Evolutionary conservation across 768 basidiomycete genomes (phyloP), one percentile per base, ranked within the genome.

Genomic region (Trichaptum fuscoviolaceum): DNA sequence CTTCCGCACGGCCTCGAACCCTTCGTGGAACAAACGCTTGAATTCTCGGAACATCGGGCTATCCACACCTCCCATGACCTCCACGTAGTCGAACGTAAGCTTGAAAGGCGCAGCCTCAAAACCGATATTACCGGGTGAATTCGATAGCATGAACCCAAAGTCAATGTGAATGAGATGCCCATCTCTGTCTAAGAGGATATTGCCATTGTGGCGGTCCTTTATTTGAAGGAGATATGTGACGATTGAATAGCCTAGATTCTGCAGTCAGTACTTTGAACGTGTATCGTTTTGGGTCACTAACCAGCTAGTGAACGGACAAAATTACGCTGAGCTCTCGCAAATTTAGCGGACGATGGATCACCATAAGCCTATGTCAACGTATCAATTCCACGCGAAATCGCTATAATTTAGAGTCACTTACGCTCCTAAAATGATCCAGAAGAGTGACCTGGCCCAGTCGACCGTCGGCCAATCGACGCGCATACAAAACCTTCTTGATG

Each of bases 61-160:
- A 63, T 90, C 83, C 57, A 92, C 78, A 2, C 96, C 96, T 9
- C 97, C 97, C 34, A 99, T 82, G 30, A 99, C 92, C 71, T 99
- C 96, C 64, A 99, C 84, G 76, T 99, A 99, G 76, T 99, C 97
- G 64, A 90, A 82, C 8, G 95, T 89, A 15, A 99, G 79, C 76
- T 99, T 99, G 84, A 99, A 99, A 0, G 97, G 97, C 1, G 97
- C 96, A n/a, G 96, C 96, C 78, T 99, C 97, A 75, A 99, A 99
- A 27, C 96, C 93, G 69, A 99, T 91, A 74, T 96, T 96, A 23
- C 96, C 96, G 0, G 97, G 97, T 1, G 96, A 95, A 76, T 98
- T 98, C 58, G 91, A 91, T 35, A 99, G 83, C 84, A 99, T 96
- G 80, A 99, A 99, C 1, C 97, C 97, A 75, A 99, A 99, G 76